phyloP scores from a whole-genome alignment of 75 land plant species.

The Sequoia sempervirens region DNA sequence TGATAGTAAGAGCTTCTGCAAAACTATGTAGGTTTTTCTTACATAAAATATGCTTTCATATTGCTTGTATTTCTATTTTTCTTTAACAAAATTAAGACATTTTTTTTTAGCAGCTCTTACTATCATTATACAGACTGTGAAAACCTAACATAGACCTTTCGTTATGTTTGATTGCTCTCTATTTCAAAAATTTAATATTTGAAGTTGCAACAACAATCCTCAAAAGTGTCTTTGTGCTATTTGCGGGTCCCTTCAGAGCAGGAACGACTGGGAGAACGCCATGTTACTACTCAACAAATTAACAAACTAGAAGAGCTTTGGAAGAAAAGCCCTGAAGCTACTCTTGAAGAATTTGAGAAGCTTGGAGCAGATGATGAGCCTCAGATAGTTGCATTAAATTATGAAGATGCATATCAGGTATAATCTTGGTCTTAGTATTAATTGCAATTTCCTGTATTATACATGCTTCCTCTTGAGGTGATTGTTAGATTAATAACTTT shows the following conservation, averaged over 20 bases:
- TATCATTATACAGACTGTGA: too few species aligned
- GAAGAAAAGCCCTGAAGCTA: constrained; percentile 98
- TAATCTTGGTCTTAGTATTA: not conserved
- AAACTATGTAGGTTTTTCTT: too few species aligned
- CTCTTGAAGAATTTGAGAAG: constrained; percentile 97
- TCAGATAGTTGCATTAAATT: constrained; percentile 86
- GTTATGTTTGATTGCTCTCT: not conserved
- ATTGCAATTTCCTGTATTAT: not conserved
- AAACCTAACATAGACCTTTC: not conserved
- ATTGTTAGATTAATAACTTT: not conserved
- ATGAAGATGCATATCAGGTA: constrained; percentile 99
- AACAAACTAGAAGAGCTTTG: constrained; percentile 98
- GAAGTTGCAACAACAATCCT: not conserved
- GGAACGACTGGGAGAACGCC: constrained; percentile 95
- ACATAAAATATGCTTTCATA: too few species aligned
- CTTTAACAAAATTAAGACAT: too few species aligned
- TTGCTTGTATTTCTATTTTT: too few species aligned
- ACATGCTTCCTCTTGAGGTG: not conserved
- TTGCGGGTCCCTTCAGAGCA: constrained; percentile 96
- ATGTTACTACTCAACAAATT: constrained; percentile 98
- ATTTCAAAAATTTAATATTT: not conserved
- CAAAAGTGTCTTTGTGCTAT: not conserved
- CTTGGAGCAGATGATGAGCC: constrained; percentile 99
- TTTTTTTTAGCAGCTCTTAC: too few species aligned
- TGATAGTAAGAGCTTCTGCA: too few species aligned